These are phyloP conservation scores for Monosporascus cannonballus DNA, from an alignment of 2,329 filamentous ascomycete species.

Conservation along the genomic window DNA sequence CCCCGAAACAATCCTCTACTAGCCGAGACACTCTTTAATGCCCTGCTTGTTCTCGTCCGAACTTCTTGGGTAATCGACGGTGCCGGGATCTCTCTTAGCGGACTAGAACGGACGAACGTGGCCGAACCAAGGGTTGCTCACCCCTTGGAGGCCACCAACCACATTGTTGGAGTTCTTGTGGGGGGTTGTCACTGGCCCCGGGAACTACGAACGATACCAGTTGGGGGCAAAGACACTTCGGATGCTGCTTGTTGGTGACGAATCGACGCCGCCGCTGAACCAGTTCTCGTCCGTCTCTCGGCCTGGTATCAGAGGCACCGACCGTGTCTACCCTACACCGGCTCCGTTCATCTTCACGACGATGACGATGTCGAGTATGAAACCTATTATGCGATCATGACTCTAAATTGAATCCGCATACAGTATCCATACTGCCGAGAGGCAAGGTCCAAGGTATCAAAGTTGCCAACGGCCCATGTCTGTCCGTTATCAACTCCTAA, in stretches of 20 bases:
- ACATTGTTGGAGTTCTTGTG: slow-evolving; percentile 51
- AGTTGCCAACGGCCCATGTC: no score
- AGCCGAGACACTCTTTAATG: slow-evolving; percentile 44
- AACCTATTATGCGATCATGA: background rate
- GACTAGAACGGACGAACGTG: slow-evolving; percentile 11
- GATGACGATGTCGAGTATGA: background rate
- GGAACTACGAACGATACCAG: slow-evolving; percentile 14
- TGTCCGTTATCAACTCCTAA: no score
- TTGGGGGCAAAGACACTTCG: background rate
- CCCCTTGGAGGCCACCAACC: slow-evolving; percentile 43
- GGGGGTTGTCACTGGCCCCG: slow-evolving; percentile 26
- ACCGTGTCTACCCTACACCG: background rate
- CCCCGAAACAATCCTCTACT: slow-evolving; percentile 6
- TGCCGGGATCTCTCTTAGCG: slow-evolving; percentile 21
- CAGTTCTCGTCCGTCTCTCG: slow-evolving; percentile 30
- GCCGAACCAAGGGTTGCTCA: slow-evolving; percentile 23
- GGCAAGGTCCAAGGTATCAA: background rate
- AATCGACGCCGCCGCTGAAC: slow-evolving; percentile 36
- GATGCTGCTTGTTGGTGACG: background rate
- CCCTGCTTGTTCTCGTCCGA: slow-evolving; percentile 50
- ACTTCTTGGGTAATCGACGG: slow-evolving; percentile 50
- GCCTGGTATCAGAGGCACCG: no score
- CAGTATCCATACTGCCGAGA: background rate
- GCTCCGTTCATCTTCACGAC: background rate
- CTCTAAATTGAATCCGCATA: background rate